Base-by-base conservation (phyloP, 1,139 yeast species). In the Blastobotrys proliferans region DNA sequence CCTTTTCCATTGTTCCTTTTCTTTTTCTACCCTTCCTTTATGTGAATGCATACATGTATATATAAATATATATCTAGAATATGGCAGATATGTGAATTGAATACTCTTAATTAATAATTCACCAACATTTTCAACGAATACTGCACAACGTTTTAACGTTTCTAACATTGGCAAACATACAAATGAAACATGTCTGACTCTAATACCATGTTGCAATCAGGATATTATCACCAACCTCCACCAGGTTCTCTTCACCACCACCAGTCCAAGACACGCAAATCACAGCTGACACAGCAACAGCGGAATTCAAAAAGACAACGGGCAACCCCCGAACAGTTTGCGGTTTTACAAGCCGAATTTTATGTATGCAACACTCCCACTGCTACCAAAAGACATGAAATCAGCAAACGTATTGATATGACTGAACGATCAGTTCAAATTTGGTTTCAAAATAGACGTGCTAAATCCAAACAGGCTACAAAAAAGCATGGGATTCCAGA, bases 391-490 rank as follows among this genome's bases (percentile, higher is more conserved):
- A 67, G 97, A 34, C 83, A 79, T 56, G 78, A 73, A 35, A 82
- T 90, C 38, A 81, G 95, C 38, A 77, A 74, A 6, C 73, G 73
- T 48, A 86, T 95, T 2, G 85, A 84, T 37, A 84, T 90, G 92
- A 79, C 92, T 6, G 96, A 88, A 57, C 76, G 95, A 52, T 88
- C 95, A 4, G 95, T 90, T 2, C 74, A 95, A 45, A 88, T 90
- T 39, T 90, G 97, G 97, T 90, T 90, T 60, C 97, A 90, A 62
- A 90, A 90, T 60, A 71, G 94, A 54, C 68, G 97, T 48, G 96
- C 96, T 16, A 87, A 87, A 59, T 73, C 79, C 40, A 73, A 90
- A 58, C 80, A 77, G n/a, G 17, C 16, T 9, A 8, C 16, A 6
- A 29, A 20, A 37, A 36, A 13, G 9, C n/a, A n/a, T n/a, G n/a